Percentiles rank a stretch among this genome's conserved stretches.
phyloP scores from a whole-genome alignment of 2,329 filamentous ascomycete species.

The Ophiostoma fasciatum region DNA sequence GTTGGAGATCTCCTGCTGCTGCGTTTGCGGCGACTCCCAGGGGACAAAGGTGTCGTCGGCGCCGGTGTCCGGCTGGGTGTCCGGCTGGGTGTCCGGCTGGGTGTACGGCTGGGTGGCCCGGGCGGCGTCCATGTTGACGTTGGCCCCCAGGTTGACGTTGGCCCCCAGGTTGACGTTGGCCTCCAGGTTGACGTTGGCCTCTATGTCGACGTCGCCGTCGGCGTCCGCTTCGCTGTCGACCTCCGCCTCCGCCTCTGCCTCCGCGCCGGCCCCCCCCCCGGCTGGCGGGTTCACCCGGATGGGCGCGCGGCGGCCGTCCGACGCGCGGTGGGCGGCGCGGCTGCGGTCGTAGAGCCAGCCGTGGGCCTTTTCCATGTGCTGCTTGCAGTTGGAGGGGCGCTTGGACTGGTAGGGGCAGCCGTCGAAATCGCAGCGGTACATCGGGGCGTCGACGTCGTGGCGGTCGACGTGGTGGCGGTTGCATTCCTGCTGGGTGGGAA shows the following conservation, averaged over 20 bases:
- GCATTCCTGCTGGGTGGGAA: conserved; percentile 67
- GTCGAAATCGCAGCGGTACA: conserved; percentile 50
- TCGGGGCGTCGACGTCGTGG: conserved; percentile 48
- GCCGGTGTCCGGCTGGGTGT: no score
- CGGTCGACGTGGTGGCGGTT: conserved; percentile 68
- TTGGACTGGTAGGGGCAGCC: conserved; percentile 61
- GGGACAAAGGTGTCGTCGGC: no score
- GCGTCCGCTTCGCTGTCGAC: not conserved
- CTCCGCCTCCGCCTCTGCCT: not conserved
- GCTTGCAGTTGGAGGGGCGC: conserved; percentile 69
- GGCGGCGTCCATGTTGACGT: not conserved
- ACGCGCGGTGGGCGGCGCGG: conserved; percentile 24
- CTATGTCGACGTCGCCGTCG: not conserved
- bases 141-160: not conserved
- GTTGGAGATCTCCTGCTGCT: no score
- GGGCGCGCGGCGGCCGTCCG: not conserved
- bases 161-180: no score
- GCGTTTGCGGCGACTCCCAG: no score
- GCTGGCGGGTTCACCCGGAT: no score
- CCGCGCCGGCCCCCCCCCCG: conserved; percentile 26
- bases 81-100: no score
- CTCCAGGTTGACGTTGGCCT: no score
- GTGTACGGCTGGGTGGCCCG: no score
- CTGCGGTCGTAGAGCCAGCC: conserved; percentile 57
- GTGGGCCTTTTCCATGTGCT: conserved; percentile 75